phyloP scores from a whole-genome alignment of 2,329 filamentous ascomycete species.

The Trichoderma breve region DNA sequence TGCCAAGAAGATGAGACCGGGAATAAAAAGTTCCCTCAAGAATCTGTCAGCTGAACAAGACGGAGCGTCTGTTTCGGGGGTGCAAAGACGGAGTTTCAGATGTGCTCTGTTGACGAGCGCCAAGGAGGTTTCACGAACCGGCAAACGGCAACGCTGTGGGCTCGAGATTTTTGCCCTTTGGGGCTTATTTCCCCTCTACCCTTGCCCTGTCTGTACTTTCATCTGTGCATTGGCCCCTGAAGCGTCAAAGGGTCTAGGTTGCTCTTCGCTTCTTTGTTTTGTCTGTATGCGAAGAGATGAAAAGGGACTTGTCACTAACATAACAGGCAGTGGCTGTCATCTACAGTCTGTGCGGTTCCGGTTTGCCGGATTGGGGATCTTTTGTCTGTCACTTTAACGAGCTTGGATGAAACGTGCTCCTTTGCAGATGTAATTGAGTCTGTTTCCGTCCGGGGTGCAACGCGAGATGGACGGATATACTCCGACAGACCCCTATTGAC shows the following conservation, averaged over 20 bases:
- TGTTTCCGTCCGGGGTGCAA: background rate
- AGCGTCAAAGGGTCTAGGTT: background rate
- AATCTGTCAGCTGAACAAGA: background rate
- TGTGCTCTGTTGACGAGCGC: background rate
- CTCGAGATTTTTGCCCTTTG: background rate
- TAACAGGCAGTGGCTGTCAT: background rate
- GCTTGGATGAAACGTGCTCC: slow-evolving; percentile 4
- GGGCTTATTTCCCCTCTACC: background rate
- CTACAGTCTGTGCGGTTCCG: background rate
- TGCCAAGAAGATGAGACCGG: slow-evolving; percentile 15
- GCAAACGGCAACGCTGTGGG: background rate
- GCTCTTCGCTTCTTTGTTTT: background rate
- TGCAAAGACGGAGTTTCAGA: slow-evolving; percentile 12
- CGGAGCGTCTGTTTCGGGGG: slow-evolving; percentile 4
- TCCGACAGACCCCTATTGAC: background rate
- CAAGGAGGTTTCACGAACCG: slow-evolving; percentile 7
- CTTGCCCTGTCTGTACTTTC: background rate
- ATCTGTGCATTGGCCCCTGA: slow-evolving; percentile 3
- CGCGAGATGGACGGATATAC: background rate
- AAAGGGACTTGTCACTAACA: background rate
- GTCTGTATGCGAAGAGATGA: background rate
- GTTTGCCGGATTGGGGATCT: background rate
- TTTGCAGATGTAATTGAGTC: background rate
- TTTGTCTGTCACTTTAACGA: background rate
- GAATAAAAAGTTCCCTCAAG: background rate